Base-by-base conservation (phyloP, 345 rosid species). In the Balakata baccata region DNA sequence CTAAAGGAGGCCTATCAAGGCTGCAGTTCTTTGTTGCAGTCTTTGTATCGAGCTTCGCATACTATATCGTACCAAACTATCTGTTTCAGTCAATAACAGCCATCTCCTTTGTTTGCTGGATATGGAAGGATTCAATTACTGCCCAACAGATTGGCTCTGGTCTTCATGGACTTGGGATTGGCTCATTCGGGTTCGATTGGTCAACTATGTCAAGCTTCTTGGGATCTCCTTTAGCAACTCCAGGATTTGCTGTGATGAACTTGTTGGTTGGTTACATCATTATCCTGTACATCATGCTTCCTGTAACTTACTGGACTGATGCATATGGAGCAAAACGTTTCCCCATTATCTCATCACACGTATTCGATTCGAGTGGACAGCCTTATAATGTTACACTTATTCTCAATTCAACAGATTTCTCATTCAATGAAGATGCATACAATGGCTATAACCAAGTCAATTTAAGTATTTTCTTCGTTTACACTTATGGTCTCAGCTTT, bases 1-100 rank as follows among this genome's bases (percentile, higher is more conserved):
- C 64, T 3, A 87, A 81, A n/a, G 76, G 86, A 69, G 83, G 89
- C 23, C 50, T 77, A 59, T 73, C 84, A 23, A 77, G 86, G 83
- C 85, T 85, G 58, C 91, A 87, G 62, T 84, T 86, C 78, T 87
- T 87, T 79, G 69, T 84, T 4, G n/a, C 86, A 29, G 88, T 86
- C 64, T 76, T 83, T 25, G 45, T 57, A 23, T 81, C 85, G 0
- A 86, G 89, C 77, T 87, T 84, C 11, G 86, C 85, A 3, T 84
- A 85, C 78, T 87, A 81, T 46, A 74, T 85, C 23, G 68, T 87
- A 46, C 90, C 90, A 5, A 79, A 79, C 80, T 85, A 78, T 50
- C 74, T 85, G 20, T 84, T 85, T 38, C 85, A 78, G 9, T 80
- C 87, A 5, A 73, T 84, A 20, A 80, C 86, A 13, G 81, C 85